A percentile compares a stretch with the other conserved stretches of the same genome.
Evolutionary conservation across 2,329 filamentous ascomycete species (phyloP).

Genomic region (Xylariaceae sp.): DNA sequence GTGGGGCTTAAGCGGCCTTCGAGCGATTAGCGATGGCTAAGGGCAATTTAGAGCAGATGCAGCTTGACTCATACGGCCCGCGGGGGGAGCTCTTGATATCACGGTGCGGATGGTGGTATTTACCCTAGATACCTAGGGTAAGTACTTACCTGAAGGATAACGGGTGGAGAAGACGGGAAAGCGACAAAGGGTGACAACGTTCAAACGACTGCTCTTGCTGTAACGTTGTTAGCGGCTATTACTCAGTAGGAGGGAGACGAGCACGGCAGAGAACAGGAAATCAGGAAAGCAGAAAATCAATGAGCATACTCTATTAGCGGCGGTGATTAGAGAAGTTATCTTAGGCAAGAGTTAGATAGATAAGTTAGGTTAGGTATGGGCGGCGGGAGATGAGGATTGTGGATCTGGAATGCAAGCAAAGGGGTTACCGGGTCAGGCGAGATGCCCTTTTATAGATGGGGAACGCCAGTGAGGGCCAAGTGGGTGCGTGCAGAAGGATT

Average conservation of each 20-base stretch:
- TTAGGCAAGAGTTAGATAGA: background rate
- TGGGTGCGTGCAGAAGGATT: background rate
- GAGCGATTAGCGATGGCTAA: slow-evolving; percentile 1
- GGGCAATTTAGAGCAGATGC: background rate
- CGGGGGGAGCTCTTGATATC: slow-evolving; percentile 7
- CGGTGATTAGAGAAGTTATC: background rate
- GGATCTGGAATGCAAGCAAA: too few relatives aligned
- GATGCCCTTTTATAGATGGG: background rate
- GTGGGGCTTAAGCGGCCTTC: background rate
- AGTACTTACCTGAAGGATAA: background rate
- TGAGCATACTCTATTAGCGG: background rate
- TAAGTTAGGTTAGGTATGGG: background rate
- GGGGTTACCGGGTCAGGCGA: background rate
- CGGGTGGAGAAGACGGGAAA: background rate
- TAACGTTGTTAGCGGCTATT: background rate
- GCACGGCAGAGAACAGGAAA: background rate
- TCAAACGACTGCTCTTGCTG: background rate
- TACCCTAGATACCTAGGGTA: too few relatives aligned
- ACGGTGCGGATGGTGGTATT: slow-evolving; percentile 4
- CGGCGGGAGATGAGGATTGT: background rate
- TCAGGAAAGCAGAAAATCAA: background rate
- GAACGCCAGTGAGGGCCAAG: background rate
- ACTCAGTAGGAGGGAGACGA: background rate
- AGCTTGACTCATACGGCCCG: background rate
- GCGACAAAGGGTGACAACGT: background rate